Conservation (phyloP, 2,329 filamentous ascomycete species). For the Corinectria fuckeliana region DNA sequence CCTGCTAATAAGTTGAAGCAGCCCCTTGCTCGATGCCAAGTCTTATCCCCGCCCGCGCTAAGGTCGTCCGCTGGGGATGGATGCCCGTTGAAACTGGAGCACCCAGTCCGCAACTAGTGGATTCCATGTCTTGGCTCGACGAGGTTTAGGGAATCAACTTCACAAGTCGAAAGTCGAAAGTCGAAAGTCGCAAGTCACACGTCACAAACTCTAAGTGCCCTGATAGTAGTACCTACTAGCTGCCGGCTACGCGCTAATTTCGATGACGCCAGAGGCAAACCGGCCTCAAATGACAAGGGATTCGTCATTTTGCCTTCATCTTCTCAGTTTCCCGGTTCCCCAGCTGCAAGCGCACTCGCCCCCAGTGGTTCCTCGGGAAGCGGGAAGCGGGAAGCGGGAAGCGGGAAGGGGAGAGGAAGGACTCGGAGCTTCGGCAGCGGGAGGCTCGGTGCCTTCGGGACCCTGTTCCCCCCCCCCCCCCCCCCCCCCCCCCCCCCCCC, state of each 20-base stretch:
- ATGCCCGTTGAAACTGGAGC: slow-evolving; percentile 6
- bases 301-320: slow-evolving; percentile 2
- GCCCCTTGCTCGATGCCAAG: neutral
- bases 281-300: neutral
- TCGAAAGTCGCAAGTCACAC: too few species aligned
- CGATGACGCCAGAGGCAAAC: slow-evolving; percentile 10
- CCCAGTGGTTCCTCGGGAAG: neutral
- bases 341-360: neutral
- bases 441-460: neutral
- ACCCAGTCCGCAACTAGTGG: slow-evolving; percentile 3
- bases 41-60: neutral
- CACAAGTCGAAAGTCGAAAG: too few species aligned
- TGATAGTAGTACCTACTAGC: too few species aligned
- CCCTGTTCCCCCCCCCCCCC: too few species aligned
- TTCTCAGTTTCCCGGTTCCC: slow-evolving; percentile 2
- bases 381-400: neutral
- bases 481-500: too few species aligned
- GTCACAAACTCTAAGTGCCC: slow-evolving; percentile 23
- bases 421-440: neutral
- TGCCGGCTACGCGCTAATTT: slow-evolving; percentile 1
- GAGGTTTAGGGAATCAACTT: slow-evolving; percentile 17
- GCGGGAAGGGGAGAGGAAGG: neutral
- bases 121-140: slow-evolving; percentile 10
- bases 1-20: slow-evolving; percentile 2
- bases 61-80: neutral